Percentiles rank a stretch among this genome's conserved stretches.
Evolutionary conservation across 2,329 filamentous ascomycete species (phyloP).

Genomic region (Stemphylium lycopersici): DNA sequence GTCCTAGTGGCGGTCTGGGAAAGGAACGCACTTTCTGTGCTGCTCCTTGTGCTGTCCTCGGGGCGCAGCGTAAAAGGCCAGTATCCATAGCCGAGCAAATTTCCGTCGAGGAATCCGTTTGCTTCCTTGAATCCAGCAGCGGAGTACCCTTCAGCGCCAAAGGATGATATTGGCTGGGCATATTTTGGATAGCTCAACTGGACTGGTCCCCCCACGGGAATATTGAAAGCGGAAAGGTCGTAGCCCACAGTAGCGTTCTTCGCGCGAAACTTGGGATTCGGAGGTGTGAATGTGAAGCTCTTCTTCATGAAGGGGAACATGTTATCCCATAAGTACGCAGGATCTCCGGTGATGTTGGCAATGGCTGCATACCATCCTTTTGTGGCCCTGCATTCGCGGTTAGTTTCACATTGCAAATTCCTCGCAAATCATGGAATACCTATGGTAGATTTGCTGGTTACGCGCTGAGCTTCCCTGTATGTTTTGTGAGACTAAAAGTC

Average conservation of each 20-base stretch:
- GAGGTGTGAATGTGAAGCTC: slow-evolving; percentile 34
- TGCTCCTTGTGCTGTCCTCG: slow-evolving; percentile 11
- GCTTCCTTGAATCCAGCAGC: slow-evolving; percentile 10
- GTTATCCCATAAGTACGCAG: slow-evolving; percentile 32
- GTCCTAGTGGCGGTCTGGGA: slow-evolving; percentile 4
- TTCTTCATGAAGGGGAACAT: slow-evolving; percentile 35
- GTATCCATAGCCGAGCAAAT: slow-evolving; percentile 10
- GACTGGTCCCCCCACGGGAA: slow-evolving; percentile 8
- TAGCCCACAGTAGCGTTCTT: slow-evolving; percentile 12
- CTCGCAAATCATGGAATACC: background rate
- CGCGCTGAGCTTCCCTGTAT: slow-evolving; percentile 26
- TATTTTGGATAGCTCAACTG: slow-evolving; percentile 18
- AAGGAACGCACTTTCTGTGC: slow-evolving; percentile 10
- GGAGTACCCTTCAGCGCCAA: slow-evolving; percentile 9
- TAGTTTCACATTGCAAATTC: background rate
- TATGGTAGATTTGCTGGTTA: slow-evolving; percentile 33
- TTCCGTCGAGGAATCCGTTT: slow-evolving; percentile 9
- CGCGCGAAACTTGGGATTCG: slow-evolving; percentile 17
- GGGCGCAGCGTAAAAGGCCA: slow-evolving; percentile 10
- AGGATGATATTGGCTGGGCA: slow-evolving; percentile 14
- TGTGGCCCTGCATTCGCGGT: slow-evolving; percentile 5
- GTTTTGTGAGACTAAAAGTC: background rate
- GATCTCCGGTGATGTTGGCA: slow-evolving; percentile 31
- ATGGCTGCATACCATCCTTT: slow-evolving; percentile 15
- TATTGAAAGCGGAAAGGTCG: slow-evolving; percentile 10